A percentile compares a stretch with the other conserved stretches of the same genome.
Conservation (phyloP, 2,329 filamentous ascomycete species). For the Fusarium falciforme region DNA sequence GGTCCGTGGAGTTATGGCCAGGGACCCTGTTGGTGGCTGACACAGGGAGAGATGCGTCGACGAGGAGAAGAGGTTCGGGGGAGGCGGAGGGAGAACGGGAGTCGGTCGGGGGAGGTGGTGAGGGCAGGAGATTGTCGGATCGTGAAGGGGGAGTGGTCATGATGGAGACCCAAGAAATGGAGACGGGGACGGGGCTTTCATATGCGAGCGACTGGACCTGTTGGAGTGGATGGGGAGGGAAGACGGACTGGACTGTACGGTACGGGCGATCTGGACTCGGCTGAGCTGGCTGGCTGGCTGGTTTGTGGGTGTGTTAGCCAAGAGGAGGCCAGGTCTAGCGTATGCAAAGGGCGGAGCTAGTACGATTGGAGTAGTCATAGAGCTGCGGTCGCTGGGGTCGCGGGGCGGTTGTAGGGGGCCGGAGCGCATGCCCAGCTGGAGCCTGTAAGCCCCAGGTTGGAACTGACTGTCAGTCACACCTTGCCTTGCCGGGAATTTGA, state of each 20-base stretch:
- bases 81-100: constrained; percentile 21
- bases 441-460: background rate
- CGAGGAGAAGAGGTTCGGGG: constrained; percentile 18
- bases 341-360: constrained; percentile 36
- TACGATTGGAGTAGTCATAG: constrained; percentile 22
- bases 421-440: constrained; percentile 21
- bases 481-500: constrained; percentile 1
- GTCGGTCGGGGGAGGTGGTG: constrained; percentile 17
- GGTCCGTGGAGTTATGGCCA: background rate
- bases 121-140: constrained; percentile 25
- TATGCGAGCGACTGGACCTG: constrained; percentile 27
- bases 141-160: constrained; percentile 39
- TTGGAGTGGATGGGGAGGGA: constrained; percentile 2
- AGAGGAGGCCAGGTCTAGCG: constrained; percentile 36
- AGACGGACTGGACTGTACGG: constrained; percentile 1
- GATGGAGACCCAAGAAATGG: constrained; percentile 36
- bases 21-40: constrained; percentile 5
- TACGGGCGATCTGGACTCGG: constrained; percentile 19
- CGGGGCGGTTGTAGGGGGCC: constrained; percentile 8
- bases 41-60: constrained; percentile 15
- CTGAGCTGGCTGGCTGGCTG: constrained; percentile 13
- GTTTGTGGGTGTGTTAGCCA: constrained; percentile 12
- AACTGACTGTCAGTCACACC: background rate
- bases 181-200: constrained; percentile 40
- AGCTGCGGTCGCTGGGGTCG: constrained; percentile 3